Conservation (phyloP, 2,329 filamentous ascomycete species). For the Arthrobotrys iridis region DNA sequence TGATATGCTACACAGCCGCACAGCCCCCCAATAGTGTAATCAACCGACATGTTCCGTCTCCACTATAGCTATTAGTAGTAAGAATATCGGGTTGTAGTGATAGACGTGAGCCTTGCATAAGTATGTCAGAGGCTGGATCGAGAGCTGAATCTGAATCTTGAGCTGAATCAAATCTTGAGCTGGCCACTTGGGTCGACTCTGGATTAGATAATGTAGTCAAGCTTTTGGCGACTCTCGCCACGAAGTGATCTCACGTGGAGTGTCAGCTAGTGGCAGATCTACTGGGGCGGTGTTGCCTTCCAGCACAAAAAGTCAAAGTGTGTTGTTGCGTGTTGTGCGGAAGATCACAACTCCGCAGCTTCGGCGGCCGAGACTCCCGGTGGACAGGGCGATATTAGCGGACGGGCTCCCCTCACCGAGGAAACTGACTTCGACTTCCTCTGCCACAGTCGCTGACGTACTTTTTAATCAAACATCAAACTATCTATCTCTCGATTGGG, state of each 20-base stretch:
- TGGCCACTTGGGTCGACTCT: too few relatives aligned
- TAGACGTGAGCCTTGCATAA: too few relatives aligned
- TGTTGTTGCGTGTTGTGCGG: slow-evolving; percentile 2
- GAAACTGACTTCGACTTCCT: slow-evolving; percentile 14
- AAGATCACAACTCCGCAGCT: not conserved
- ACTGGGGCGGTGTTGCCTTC: too few relatives aligned
- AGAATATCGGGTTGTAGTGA: too few relatives aligned
- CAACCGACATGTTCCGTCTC: slow-evolving; percentile 5
- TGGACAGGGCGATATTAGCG: slow-evolving; percentile 38
- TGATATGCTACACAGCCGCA: too few relatives aligned
- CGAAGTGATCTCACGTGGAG: not conserved
- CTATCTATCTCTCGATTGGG: not conserved
- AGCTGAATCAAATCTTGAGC: too few relatives aligned
- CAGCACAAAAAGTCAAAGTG: too few relatives aligned
- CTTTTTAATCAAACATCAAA: slow-evolving; percentile 18
- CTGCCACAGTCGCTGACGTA: slow-evolving; percentile 54
- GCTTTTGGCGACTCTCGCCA: not conserved
- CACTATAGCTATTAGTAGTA: too few relatives aligned
- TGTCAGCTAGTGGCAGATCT: not conserved
- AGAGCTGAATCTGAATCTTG: too few relatives aligned
- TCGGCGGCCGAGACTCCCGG: slow-evolving; percentile 47
- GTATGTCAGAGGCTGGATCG: too few relatives aligned
- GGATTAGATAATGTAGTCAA: not conserved
- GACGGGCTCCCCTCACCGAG: not conserved
- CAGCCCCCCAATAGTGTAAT: slow-evolving; percentile 13